These are phyloP conservation scores for Francoa sonchifolia DNA, from an alignment of 441 rosid genomes.

Conservation along the genomic window DNA sequence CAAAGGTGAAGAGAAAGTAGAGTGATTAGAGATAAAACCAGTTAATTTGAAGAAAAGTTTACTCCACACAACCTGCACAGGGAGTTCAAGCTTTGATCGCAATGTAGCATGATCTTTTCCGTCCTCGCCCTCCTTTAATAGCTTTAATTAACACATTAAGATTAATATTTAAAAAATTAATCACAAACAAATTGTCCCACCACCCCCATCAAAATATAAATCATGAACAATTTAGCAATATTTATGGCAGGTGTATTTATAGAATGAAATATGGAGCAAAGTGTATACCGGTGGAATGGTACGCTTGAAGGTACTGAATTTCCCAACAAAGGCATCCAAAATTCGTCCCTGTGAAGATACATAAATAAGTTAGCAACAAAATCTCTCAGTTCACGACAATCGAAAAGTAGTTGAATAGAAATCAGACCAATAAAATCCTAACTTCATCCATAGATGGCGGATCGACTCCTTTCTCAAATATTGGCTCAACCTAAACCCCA, in stretches of 20 bases:
- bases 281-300: constrained; percentile 86
- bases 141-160: constrained; percentile 37
- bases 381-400: constrained; percentile 8
- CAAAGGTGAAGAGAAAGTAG: neutral
- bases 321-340: constrained; percentile 98
- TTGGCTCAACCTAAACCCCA: constrained; percentile 81
- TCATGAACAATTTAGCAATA: no score
- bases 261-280: no score
- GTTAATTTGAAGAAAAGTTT: no score
- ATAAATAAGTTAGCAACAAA: constrained; percentile 7
- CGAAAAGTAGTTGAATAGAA: constrained; percentile 9
- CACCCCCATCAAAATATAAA: no score
- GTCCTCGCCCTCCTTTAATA: constrained; percentile 84
- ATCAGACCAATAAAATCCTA: constrained; percentile 62
- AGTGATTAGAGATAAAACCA: neutral
- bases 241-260: no score
- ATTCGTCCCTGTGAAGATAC: constrained; percentile 58
- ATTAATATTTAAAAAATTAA: no score
- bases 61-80: constrained; percentile 69
- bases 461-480: constrained; percentile 91
- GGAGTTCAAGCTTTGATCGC: constrained; percentile 97
- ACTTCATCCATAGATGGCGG: constrained; percentile 93
- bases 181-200: no score
- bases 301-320: constrained; percentile 86
- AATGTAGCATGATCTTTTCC: constrained; percentile 69